Conservation (phyloP, 2,329 filamentous ascomycete genomes). For the Rasamsonia emersonii region DNA sequence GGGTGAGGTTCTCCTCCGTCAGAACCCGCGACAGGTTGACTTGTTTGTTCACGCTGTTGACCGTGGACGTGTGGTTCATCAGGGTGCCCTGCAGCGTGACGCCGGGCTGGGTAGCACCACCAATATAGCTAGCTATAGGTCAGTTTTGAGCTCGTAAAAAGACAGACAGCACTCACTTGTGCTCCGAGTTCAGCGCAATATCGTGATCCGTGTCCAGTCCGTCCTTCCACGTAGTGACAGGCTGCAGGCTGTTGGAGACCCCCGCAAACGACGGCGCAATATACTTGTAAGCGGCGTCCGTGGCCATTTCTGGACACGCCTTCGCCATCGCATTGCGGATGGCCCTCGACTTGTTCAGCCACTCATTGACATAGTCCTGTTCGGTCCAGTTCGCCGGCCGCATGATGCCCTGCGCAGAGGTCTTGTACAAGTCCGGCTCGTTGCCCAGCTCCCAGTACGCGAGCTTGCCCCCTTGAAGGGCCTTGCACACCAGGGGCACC, state of each 20-base stretch:
- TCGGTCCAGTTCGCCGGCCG: conserved; percentile 5
- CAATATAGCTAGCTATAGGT: conserved; percentile 4
- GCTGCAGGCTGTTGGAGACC: conserved; percentile 1
- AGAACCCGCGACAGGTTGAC: conserved; percentile 2
- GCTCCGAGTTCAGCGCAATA: conserved; percentile 5
- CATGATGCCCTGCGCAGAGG: conserved; percentile 2
- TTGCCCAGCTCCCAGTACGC: conserved; percentile 7
- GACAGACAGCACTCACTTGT: conserved; percentile 3
- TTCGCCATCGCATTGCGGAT: conserved; percentile 3
- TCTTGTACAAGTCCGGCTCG: conserved; percentile 7
- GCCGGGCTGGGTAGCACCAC: conserved; percentile 5
- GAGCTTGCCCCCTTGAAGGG: conserved; percentile 3
- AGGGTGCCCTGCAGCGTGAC: conserved; percentile 6
- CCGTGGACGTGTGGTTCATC: conserved; percentile 5
- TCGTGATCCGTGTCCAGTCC: conserved; percentile 1
- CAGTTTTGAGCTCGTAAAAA: neutral
- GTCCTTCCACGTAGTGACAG: conserved; percentile 3
- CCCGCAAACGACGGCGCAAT: conserved; percentile 7
- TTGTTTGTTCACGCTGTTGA: conserved; percentile 2
- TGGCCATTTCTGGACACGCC: conserved; percentile 3
- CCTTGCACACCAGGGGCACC: conserved; percentile 6
- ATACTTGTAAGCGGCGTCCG: conserved; percentile 3
- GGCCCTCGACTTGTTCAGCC: conserved; percentile 4
- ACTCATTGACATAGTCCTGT: conserved; percentile 7
- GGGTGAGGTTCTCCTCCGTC: conserved; percentile 1